Base-by-base conservation (phyloP, 2,329 filamentous ascomycete species). In the Penicillium sp. region DNA sequence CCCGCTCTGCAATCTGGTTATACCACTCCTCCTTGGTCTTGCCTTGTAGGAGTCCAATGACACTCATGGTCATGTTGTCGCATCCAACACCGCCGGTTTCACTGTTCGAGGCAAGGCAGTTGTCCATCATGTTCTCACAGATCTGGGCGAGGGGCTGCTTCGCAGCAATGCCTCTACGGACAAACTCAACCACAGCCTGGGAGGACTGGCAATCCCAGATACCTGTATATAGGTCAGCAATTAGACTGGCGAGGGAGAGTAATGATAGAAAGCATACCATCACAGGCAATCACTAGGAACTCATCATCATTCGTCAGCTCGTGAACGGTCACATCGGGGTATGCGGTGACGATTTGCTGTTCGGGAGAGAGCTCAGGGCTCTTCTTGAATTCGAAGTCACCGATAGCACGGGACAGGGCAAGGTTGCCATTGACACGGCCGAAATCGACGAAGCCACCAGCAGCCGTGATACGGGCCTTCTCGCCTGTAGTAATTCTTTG, bases 121-220 rank as follows among this genome's bases (percentile, higher is more conserved):
- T 98, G 77, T 98, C 91, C 93, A 98, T 98, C 88, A 98, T 95
- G 75, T 98, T 98, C 74, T 98, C 93, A 71, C 91, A 97, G 64
- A 98, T 97, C 69, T 87, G 87, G 49, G 90, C 83, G 45, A 98
- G 80, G 43, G 94, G 87, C 73, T 98, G 93, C 77, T 95, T 95
- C 45, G 90, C 90, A 43, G 89, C 91, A 69, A 98, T 95, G 50
- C 93, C 93, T 66, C 93, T 85, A 69, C 93, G 82, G 57, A 97
- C 93, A 67, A 98, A 98, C 72, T 98, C 93, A 60, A 97, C 77
- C 31, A 98, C 93, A 34, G 91, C 88, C 75, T 98, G 93, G 40
- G 93, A 98, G 49, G 93, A 96, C 71, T 97, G 93, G 71, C 93
- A 97, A 73, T 98, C 93, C 93, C 93, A 98, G 70, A 98, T 98